These are phyloP conservation scores for Wickerhamiella kurtzmanii DNA, from an alignment of 805 yeast species.

Conservation along the genomic window DNA sequence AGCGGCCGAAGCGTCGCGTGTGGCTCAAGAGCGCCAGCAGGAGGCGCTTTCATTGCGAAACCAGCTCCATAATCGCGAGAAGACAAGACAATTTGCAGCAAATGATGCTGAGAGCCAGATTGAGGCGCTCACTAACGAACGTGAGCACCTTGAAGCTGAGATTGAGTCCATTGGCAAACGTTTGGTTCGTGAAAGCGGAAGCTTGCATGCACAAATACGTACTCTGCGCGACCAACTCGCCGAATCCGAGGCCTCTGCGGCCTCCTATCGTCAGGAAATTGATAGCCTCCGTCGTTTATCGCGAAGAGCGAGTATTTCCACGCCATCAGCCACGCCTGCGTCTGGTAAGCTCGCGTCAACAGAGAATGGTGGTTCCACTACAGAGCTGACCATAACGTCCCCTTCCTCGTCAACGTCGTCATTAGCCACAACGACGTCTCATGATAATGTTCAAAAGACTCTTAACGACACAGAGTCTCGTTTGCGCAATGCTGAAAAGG, in stretches of 20 bases:
- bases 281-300: no score
- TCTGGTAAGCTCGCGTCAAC: neutral
- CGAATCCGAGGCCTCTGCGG: conserved; percentile 12
- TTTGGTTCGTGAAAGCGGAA: conserved; percentile 55
- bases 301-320: neutral
- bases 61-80: conserved; percentile 55
- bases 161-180: conserved; percentile 36
- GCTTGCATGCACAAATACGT: conserved; percentile 32
- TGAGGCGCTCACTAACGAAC: conserved; percentile 43
- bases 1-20: conserved; percentile 54
- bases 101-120: conserved; percentile 45
- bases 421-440: neutral
- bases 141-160: conserved; percentile 44
- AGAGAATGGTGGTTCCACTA: no score
- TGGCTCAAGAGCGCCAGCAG: conserved; percentile 66
- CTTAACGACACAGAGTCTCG: neutral
- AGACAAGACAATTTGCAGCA: conserved; percentile 36
- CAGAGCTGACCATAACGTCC: no score
- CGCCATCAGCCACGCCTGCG: neutral
- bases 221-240: conserved; percentile 15
- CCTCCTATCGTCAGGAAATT: conserved; percentile 7
- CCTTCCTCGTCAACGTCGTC: no score
- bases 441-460: no score
- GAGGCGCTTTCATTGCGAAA: conserved; percentile 65
- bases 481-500: conserved; percentile 15